Evolutionary conservation across 2,329 filamentous ascomycete genomes (phyloP), one percentile per base, ranked within the genome.

Genomic region (Sporothrix dimorphospora): DNA sequence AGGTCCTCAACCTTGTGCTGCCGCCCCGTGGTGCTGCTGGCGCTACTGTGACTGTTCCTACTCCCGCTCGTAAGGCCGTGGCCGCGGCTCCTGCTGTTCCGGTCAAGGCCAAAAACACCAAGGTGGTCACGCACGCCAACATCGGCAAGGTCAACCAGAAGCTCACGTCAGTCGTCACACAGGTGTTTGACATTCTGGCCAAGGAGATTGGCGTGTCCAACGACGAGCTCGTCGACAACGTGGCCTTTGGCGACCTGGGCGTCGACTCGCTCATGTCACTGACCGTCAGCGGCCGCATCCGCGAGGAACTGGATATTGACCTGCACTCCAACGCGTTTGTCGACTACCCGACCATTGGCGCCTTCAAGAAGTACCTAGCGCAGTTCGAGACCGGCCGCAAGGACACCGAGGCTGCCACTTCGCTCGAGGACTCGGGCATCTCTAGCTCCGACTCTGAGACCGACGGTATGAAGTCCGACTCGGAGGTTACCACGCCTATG

Each of bases 1-100:
- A 87, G 76, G 84, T 90, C 30, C 83, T 92, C 73, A 90, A 91
- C 82, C 86, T 89, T 76, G 86, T 92, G 79, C 82, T 92, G 74
- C 90, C 90, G 71, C 89, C 89, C 1, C 83, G 85, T 38, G 87
- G 87, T 63, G 79, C 81, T 27, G 80, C 81, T 55, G 78, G 80
- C 42, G 77, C 82, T 30, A 76, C 80, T 6, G 77, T 82, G 30
- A 74, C 81, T 61, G 76, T 80, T 45, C 7, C 51, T 9, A 61
- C 61, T 14, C 19, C 69, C 1, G 76, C 80, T n/a, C 69, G 42
- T 47, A 80, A 83, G 74, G 79, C 82, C 16, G 74, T 76, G 14
- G 80, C 79, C 75, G 75, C 66, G 30, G 79, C 82, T 42, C 75
- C 78, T 3, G 76, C 79, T 75, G 75, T 77, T 24, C 74, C 78